Conservation (phyloP, 2,329 filamentous ascomycete genomes). For the Aspergillaceae sp. region DNA sequence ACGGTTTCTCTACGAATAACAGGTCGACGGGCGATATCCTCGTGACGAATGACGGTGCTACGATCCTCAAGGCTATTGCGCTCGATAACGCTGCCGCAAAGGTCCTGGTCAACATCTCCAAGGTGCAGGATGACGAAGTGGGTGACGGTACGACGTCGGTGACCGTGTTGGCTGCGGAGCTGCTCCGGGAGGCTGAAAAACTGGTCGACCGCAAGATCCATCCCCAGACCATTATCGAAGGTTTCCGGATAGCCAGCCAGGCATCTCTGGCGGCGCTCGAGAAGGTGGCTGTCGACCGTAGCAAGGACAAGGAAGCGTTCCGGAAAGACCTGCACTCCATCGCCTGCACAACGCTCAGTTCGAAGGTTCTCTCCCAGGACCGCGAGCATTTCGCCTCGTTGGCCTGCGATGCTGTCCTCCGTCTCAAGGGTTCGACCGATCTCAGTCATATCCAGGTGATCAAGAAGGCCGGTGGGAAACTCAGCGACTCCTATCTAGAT, state of each 20-base stretch:
- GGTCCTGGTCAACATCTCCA: conserved; percentile 97
- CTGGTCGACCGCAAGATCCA: conserved; percentile 97
- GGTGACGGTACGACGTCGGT: conserved; percentile 98
- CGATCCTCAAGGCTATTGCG: conserved; percentile 95
- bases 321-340: conserved; percentile 83
- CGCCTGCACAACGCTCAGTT: conserved; percentile 89
- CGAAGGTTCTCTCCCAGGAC: conserved; percentile 92
- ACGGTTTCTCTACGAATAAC: background rate
- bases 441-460: conserved; percentile 98
- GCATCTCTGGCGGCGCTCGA: conserved; percentile 80
- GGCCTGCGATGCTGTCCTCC: conserved; percentile 82
- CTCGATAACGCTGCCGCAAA: conserved; percentile 98
- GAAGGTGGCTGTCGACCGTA: conserved; percentile 80
- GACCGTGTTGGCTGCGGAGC: conserved; percentile 85
- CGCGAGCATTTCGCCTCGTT: conserved; percentile 83
- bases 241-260: conserved; percentile 90
- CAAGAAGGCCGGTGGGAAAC: conserved; percentile 97
- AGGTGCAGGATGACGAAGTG: conserved; percentile 98
- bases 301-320: conserved; percentile 73
- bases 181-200: conserved; percentile 92
- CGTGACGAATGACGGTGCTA: conserved; percentile 98
- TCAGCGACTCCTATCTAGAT: conserved; percentile 94
- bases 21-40: conserved; percentile 94
- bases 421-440: conserved; percentile 82
- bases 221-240: conserved; percentile 98